phyloP scores from a whole-genome alignment of 768 basidiomycete species.

The Tulasnella sp. region DNA sequence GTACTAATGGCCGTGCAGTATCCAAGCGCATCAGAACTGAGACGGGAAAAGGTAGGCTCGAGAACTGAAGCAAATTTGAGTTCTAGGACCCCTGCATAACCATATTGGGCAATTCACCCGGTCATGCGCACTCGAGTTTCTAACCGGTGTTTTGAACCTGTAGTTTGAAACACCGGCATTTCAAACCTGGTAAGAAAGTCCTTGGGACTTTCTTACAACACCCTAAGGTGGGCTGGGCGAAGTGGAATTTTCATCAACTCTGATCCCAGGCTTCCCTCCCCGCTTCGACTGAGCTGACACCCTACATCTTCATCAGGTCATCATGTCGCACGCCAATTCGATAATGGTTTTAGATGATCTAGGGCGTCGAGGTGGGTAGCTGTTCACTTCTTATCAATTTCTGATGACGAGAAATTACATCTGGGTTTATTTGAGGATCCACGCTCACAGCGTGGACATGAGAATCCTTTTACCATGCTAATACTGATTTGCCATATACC shows the following conservation, averaged over 20 bases:
- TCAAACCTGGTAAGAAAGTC: too few relatives aligned
- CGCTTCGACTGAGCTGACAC: not conserved
- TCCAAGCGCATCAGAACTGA: too few relatives aligned
- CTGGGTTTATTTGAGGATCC: not conserved
- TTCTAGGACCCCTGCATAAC: too few relatives aligned
- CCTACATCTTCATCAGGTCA: not conserved
- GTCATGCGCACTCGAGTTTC: too few relatives aligned
- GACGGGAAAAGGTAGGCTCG: too few relatives aligned
- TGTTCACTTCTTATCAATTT: not conserved
- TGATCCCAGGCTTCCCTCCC: not conserved
- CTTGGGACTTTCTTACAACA: too few relatives aligned
- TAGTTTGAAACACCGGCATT: too few relatives aligned
- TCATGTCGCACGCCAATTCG: not conserved
- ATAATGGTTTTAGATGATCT: not conserved
- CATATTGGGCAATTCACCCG: too few relatives aligned
- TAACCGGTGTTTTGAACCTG: too few relatives aligned
- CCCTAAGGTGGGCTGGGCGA: constrained; percentile 10
- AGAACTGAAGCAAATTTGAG: too few relatives aligned
- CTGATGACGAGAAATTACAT: not conserved
- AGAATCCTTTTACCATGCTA: not conserved
- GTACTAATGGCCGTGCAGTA: too few relatives aligned
- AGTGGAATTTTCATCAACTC: not conserved
- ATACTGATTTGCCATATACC: not conserved
- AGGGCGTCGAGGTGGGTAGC: not conserved
- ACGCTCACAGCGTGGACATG: not conserved